A percentile compares a stretch with the other conserved stretches of the same genome.
Evolutionary conservation across 1,284 basidiomycete species (phyloP).

Genomic region (Cutaneotrichosporon cutaneum): DNA sequence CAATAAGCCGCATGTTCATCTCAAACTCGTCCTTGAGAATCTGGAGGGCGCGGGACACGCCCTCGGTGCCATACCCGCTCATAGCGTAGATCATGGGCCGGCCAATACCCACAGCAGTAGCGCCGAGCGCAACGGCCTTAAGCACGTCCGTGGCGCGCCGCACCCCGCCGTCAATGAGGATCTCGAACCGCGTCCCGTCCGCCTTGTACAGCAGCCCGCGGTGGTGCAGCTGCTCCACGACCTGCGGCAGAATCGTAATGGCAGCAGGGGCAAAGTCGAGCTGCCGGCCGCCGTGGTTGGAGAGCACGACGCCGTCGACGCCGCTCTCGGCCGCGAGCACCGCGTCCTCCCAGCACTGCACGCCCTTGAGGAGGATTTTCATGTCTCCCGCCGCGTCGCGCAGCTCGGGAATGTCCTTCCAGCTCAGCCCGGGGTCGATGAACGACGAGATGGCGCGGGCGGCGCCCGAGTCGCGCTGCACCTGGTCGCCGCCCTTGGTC

Average conservation of each 20-base stretch:
- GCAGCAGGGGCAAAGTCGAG: constrained; percentile 88
- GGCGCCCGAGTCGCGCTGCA: constrained; percentile 84
- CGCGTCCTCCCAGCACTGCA: constrained; percentile 92
- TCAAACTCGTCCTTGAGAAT: constrained; percentile 90
- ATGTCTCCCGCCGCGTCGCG: constrained; percentile 79
- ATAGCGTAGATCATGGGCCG: constrained; percentile 86
- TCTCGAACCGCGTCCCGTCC: constrained; percentile 63
- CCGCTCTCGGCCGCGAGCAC: constrained; percentile 81
- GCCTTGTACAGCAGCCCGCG: constrained; percentile 58
- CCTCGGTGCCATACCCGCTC: constrained; percentile 80
- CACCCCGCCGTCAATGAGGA: constrained; percentile 91
- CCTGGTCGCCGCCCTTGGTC: constrained; percentile 60
- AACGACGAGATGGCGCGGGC: constrained; percentile 94
- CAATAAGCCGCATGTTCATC: constrained; percentile 86
- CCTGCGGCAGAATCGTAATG: constrained; percentile 84
- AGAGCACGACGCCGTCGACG: constrained; percentile 75
- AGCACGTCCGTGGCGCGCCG: constrained; percentile 86
- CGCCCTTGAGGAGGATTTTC: constrained; percentile 89
- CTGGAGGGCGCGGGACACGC: constrained; percentile 69
- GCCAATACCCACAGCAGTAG: constrained; percentile 71
- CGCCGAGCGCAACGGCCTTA: constrained; percentile 88
- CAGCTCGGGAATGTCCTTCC: constrained; percentile 87
- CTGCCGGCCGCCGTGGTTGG: constrained; percentile 65
- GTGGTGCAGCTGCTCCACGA: constrained; percentile 70
- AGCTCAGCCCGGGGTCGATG: constrained; percentile 84